Base-by-base conservation (phyloP, 306 rosid genomes). In the Gillenia trifoliata region DNA sequence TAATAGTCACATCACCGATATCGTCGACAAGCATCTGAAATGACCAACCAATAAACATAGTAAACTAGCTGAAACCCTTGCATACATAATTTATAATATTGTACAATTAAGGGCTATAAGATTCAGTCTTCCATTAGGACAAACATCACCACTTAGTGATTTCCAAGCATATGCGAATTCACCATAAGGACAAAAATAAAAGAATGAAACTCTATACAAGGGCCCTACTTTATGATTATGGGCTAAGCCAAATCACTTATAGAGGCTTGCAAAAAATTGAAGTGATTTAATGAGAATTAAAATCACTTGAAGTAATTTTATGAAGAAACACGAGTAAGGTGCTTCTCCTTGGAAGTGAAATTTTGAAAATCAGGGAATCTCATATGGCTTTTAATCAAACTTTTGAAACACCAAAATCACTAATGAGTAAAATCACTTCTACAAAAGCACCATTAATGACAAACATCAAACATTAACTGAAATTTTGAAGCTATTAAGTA, bases 11-110 rank as follows among this genome's bases (percentile, higher is more conserved):
- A 29, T 92, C 98, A 70, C 98, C 99, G 69, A 89, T 85, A 70
- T 95, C 99, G 71, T 95, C 99, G 3, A 95, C 98, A 34, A 95
- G 95, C 99, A 95, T 95, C 98, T 95, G 80, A 77, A 62, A 73
- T 4, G 59, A 73, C 22, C 72, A 70, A 86, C 20, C 79, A 31
- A 61, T 15, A 68, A 19, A 63, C 20, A 26, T 6, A 25, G 36
- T 15, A 63, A 38, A 43, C 52, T 28, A 69, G 50, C 31, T 13
- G 7, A 73, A 31, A 54, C 38, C 22, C 41, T 33, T 8, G 0
- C 25, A 64, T 10, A 65, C 45, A 52, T 4, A 33, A 70, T 30
- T n/a, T 30, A 62, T 17, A 8, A 50, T 11, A 70, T 8, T 34
- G 26, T 1, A 17, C 63, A 56, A 38, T 29, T 33, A 61, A 12